These are phyloP conservation scores for Corynespora cassiicola DNA, from an alignment of 2,329 filamentous ascomycete genomes.

Conservation along the genomic window DNA sequence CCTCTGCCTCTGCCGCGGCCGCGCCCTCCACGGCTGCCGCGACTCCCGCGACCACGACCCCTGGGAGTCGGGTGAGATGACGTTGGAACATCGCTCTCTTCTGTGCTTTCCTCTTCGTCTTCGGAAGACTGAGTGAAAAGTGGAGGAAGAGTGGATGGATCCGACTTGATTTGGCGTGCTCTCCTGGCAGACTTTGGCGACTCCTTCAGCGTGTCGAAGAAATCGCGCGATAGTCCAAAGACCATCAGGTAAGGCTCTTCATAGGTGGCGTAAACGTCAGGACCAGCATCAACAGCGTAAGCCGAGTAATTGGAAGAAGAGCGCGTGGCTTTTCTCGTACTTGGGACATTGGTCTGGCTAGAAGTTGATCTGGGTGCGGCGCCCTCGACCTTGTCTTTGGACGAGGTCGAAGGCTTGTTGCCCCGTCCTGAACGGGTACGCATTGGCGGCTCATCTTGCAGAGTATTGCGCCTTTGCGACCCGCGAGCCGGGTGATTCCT, in stretches of 20 bases:
- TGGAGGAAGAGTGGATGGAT: constrained; percentile 18
- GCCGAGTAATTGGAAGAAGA: constrained; percentile 44
- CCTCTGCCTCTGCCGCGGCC: constrained; percentile 34
- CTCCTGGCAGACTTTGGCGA: constrained; percentile 33
- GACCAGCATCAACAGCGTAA: constrained; percentile 31
- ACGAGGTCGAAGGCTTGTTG: constrained; percentile 33
- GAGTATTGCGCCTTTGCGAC: constrained; percentile 35
- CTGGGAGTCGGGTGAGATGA: constrained; percentile 23
- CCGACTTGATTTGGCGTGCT: constrained; percentile 23
- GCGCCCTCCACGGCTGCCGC: constrained; percentile 33
- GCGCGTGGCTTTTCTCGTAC: constrained; percentile 42
- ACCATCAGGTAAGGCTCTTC: constrained; percentile 41
- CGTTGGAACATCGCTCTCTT: constrained; percentile 31
- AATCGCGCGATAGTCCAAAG: constrained; percentile 40
- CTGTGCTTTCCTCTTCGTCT: constrained; percentile 20
- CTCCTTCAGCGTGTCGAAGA: constrained; percentile 35
- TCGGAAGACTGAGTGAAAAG: constrained; percentile 12
- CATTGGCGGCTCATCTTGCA: constrained; percentile 39
- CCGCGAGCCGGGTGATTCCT: constrained; percentile 33
- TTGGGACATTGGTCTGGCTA: constrained; percentile 26
- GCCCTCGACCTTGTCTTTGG: constrained; percentile 34
- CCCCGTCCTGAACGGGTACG: constrained; percentile 42
- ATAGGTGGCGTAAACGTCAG: constrained; percentile 39
- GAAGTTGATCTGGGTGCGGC: constrained; percentile 32
- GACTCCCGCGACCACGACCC: constrained; percentile 33